These are phyloP conservation scores for Tuber melanosporum DNA, from an alignment of 495 filamentous ascomycete species.

Conservation along the genomic window DNA sequence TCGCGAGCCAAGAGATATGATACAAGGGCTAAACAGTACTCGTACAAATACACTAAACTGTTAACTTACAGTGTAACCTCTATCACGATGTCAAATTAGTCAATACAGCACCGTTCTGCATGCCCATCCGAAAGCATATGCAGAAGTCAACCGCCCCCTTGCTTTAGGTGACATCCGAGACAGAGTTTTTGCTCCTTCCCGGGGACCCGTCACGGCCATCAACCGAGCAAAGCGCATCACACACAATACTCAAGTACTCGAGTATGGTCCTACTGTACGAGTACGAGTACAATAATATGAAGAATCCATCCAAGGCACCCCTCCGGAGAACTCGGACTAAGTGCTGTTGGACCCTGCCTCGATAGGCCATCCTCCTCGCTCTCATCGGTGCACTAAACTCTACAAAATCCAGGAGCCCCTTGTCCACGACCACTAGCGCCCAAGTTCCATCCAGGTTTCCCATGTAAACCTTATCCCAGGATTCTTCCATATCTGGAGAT, in stretches of 20 bases:
- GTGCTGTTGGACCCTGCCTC: background rate
- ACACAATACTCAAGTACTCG: background rate
- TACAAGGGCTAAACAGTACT: background rate
- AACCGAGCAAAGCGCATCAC: background rate
- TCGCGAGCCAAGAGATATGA: background rate
- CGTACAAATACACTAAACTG: background rate
- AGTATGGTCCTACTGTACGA: no score
- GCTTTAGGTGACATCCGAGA: background rate
- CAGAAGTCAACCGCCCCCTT: background rate
- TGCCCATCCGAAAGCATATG: background rate
- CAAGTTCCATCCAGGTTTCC: background rate
- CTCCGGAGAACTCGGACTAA: background rate
- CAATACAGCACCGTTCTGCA: background rate
- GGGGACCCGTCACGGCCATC: background rate
- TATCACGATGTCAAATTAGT: background rate
- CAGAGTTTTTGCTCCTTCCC: background rate
- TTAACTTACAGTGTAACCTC: background rate
- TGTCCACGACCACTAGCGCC: background rate
- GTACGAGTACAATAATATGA: background rate
- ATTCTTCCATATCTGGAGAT: background rate
- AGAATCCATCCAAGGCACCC: background rate
- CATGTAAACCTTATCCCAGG: background rate
- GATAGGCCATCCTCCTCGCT: background rate
- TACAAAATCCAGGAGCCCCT: background rate
- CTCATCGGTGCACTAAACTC: background rate